A percentile compares a stretch with the other conserved stretches of the same genome.
phyloP scores from a whole-genome alignment of 2,329 filamentous ascomycete genomes.

The Ophioceras dolichostomum region DNA sequence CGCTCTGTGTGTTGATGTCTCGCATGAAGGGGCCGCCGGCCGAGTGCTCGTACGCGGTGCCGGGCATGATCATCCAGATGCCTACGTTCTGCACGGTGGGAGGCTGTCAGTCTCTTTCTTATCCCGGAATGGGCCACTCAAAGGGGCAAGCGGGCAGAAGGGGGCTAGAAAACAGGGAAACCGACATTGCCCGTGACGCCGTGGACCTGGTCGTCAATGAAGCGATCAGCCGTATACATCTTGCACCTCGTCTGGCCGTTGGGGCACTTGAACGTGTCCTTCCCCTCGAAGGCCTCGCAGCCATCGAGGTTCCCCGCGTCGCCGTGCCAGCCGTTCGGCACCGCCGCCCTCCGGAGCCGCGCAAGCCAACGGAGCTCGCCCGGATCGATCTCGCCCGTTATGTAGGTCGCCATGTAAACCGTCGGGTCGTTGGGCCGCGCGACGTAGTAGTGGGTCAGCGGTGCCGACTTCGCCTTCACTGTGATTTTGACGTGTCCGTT shows the following conservation, averaged over 20 bases:
- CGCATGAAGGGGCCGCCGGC: slow-evolving; percentile 45
- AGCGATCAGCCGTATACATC: slow-evolving; percentile 48
- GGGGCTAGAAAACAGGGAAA: too few species aligned
- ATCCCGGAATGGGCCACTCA: too few species aligned
- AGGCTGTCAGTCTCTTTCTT: too few species aligned
- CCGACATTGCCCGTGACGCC: slow-evolving; percentile 24
- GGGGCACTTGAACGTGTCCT: slow-evolving; percentile 11
- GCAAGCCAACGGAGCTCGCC: slow-evolving; percentile 13
- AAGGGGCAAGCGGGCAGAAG: too few species aligned
- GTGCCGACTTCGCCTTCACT: slow-evolving; percentile 8
- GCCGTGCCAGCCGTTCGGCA: slow-evolving; percentile 12
- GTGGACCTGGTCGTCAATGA: slow-evolving; percentile 47
- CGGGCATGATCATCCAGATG: slow-evolving; percentile 35
- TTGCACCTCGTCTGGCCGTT: slow-evolving; percentile 45
- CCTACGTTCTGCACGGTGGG: slow-evolving; percentile 17
- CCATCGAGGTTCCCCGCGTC: slow-evolving; percentile 11
- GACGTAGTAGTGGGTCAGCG: slow-evolving; percentile 13
- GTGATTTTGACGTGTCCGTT: slow-evolving; percentile 11
- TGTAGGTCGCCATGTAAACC: slow-evolving; percentile 14
- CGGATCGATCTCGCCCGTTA: slow-evolving; percentile 11
- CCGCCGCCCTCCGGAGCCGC: slow-evolving; percentile 6
- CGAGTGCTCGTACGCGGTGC: slow-evolving; percentile 38
- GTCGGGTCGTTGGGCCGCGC: slow-evolving; percentile 10
- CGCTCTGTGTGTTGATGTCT: slow-evolving; percentile 45
- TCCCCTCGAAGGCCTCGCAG: slow-evolving; percentile 10